Conservation (phyloP, 805 yeast genomes). For the Metschnikowia continentalis region DNA sequence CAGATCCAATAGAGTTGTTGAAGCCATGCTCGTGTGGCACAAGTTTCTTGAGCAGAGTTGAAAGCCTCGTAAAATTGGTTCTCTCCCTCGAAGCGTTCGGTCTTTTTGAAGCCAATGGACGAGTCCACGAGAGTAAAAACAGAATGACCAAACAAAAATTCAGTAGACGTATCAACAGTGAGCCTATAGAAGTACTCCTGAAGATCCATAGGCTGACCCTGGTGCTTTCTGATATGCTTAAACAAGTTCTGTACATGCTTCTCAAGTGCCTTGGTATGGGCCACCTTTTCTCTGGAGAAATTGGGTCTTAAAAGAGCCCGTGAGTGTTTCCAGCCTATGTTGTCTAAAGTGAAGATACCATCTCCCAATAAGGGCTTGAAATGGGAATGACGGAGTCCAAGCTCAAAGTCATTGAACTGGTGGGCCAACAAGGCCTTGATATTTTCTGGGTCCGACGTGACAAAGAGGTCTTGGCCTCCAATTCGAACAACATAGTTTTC, state of each 20-base stretch:
- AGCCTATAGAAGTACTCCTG: slow-evolving; percentile 14
- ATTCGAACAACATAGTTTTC: slow-evolving; percentile 8
- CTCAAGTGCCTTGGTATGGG: slow-evolving; percentile 32
- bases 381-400: slow-evolving; percentile 31
- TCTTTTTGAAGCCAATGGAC: slow-evolving; percentile 1
- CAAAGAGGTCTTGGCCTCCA: slow-evolving; percentile 5
- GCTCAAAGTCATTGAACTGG: slow-evolving; percentile 33
- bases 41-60: slow-evolving; percentile 9
- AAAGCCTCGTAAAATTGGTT: slow-evolving; percentile 10
- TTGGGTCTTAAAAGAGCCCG: slow-evolving; percentile 37
- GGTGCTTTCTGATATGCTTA: slow-evolving; percentile 17
- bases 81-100: slow-evolving; percentile 12
- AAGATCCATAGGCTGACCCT: slow-evolving; percentile 12
- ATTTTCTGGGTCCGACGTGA: slow-evolving; percentile 34
- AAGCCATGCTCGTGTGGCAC: slow-evolving; percentile 6
- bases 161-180: slow-evolving; percentile 16
- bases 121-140: slow-evolving; percentile 4
- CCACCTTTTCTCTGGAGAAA: slow-evolving; percentile 36
- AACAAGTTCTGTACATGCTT: slow-evolving; percentile 26
- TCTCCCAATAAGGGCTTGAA: slow-evolving; percentile 34
- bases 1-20: slow-evolving; percentile 9
- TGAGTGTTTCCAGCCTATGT: slow-evolving; percentile 37
- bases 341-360: slow-evolving; percentile 37
- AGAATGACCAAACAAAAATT: slow-evolving; percentile 16
- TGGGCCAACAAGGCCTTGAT: slow-evolving; percentile 36